A percentile compares a stretch with the other conserved stretches of the same genome.
These are phyloP conservation scores for Hibiscus tridactylites DNA, from an alignment of 345 rosid species.

Conservation along the genomic window DNA sequence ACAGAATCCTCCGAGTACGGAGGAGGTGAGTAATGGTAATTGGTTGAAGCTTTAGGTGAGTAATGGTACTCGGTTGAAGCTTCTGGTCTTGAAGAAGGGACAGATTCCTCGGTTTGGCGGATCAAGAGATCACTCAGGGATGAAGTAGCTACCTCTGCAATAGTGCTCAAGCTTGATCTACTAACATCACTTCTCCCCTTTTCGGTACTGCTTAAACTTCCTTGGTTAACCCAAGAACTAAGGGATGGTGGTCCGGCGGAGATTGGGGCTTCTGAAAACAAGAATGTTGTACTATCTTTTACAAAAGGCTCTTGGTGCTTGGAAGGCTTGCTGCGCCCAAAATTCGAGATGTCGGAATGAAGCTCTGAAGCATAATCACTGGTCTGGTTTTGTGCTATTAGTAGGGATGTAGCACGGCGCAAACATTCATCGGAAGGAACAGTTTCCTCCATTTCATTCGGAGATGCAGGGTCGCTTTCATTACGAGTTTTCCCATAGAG, in stretches of 20 bases:
- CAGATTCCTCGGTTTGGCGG: conserved; percentile 23
- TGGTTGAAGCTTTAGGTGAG: conserved; percentile 21
- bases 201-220: conserved; percentile 29
- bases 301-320: conserved; percentile 36
- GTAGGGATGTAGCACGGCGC: conserved; percentile 64
- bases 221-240: conserved; percentile 63
- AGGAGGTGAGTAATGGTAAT: conserved; percentile 21
- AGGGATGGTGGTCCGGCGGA: conserved; percentile 82
- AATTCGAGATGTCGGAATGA: conserved; percentile 40
- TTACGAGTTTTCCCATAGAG: conserved; percentile 23
- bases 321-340: conserved; percentile 22
- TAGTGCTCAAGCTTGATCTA: conserved; percentile 37
- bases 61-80: conserved; percentile 15
- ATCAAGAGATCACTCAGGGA: conserved; percentile 50
- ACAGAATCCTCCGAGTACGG: conserved; percentile 16
- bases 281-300: conserved; percentile 21
- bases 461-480: conserved; percentile 20
- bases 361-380: conserved; percentile 28
- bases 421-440: conserved; percentile 54
- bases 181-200: conserved; percentile 25
- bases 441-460: conserved; percentile 27
- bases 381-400: conserved; percentile 45
- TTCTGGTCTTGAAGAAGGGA: conserved; percentile 15
- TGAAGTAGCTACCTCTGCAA: conserved; percentile 46
- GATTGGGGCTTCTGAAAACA: conserved; percentile 28